phyloP scores from a whole-genome alignment of 1,139 yeast species.

The Nakaseomyces delphensis region DNA sequence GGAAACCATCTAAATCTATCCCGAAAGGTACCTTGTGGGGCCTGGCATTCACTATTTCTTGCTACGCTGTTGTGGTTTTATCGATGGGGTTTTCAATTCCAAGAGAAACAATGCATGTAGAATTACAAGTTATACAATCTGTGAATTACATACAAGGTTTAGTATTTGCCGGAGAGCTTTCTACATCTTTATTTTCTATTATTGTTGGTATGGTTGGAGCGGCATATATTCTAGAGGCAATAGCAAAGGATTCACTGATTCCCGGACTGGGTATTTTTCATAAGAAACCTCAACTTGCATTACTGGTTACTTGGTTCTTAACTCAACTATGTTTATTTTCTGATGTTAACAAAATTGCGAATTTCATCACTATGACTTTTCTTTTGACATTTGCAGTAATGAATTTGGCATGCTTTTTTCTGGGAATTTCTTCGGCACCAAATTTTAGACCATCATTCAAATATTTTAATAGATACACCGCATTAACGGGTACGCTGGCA shows the following conservation, averaged over 20 bases:
- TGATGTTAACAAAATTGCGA: slow-evolving; percentile 88
- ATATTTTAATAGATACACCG: slow-evolving; percentile 76
- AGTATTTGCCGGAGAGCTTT: slow-evolving; percentile 76
- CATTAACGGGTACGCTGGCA: slow-evolving; percentile 59
- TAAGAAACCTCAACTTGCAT: slow-evolving; percentile 52
- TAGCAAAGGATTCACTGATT: slow-evolving; percentile 74
- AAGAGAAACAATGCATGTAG: slow-evolving; percentile 61
- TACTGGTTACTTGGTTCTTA: slow-evolving; percentile 66
- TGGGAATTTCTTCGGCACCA: slow-evolving; percentile 88
- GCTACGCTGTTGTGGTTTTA: slow-evolving; percentile 67
- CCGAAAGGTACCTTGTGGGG: slow-evolving; percentile 89
- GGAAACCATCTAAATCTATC: slow-evolving; percentile 76
- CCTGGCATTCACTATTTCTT: slow-evolving; percentile 58
- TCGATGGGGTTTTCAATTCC: slow-evolving; percentile 77
- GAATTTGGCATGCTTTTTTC: slow-evolving; percentile 81
- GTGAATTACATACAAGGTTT: slow-evolving; percentile 62
- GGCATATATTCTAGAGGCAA: slow-evolving; percentile 80
- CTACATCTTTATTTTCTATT: slow-evolving; percentile 84
- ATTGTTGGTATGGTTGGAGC: slow-evolving; percentile 95
- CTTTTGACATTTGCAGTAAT: slow-evolving; percentile 91
- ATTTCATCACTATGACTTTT: slow-evolving; percentile 93
- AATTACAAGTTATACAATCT: slow-evolving; percentile 77
- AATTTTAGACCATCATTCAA: slow-evolving; percentile 91
- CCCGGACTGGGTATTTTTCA: slow-evolving; percentile 66
- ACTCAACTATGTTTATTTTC: slow-evolving; percentile 81